Conservation (phyloP, 2,329 filamentous ascomycete genomes). For the Penicillium sp. region DNA sequence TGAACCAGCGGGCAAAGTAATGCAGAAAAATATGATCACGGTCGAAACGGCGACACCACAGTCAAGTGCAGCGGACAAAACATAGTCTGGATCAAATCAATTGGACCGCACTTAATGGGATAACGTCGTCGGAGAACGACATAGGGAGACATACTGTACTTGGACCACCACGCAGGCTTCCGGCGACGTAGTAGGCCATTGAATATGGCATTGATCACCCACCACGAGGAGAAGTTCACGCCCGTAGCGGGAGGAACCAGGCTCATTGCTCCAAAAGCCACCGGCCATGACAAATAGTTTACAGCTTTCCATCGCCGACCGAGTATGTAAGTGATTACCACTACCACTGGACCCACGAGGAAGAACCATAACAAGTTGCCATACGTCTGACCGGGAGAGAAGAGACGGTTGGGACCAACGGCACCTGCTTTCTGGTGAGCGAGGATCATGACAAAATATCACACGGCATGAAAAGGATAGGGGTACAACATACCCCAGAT, state of each 20-base stretch:
- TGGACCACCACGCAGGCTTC: constrained; percentile 47
- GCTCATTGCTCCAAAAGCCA: constrained; percentile 62
- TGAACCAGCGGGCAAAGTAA: constrained; percentile 38
- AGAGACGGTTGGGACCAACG: constrained; percentile 64
- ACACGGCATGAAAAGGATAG: neutral
- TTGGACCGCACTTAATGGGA: neutral
- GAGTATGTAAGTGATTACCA: constrained; percentile 56
- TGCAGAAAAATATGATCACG: constrained; percentile 44
- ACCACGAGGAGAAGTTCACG: constrained; percentile 67
- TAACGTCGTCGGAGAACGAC: neutral
- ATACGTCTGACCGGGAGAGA: constrained; percentile 59
- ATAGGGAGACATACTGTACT: constrained; percentile 37
- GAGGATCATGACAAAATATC: neutral
- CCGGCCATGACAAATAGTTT: constrained; percentile 63
- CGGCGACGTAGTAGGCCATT: constrained; percentile 43
- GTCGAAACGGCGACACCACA: constrained; percentile 42
- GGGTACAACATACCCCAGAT: constrained; percentile 54
- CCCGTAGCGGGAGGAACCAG: constrained; percentile 64
- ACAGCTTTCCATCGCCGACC: constrained; percentile 56
- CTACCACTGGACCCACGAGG: constrained; percentile 59
- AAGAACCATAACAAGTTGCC: constrained; percentile 64
- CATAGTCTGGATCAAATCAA: constrained; percentile 32
- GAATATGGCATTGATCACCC: constrained; percentile 46
- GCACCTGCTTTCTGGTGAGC: constrained; percentile 36
- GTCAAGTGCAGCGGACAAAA: constrained; percentile 43